Conservation (phyloP, 441 rosid genomes). For the Adansonia grandidieri region DNA sequence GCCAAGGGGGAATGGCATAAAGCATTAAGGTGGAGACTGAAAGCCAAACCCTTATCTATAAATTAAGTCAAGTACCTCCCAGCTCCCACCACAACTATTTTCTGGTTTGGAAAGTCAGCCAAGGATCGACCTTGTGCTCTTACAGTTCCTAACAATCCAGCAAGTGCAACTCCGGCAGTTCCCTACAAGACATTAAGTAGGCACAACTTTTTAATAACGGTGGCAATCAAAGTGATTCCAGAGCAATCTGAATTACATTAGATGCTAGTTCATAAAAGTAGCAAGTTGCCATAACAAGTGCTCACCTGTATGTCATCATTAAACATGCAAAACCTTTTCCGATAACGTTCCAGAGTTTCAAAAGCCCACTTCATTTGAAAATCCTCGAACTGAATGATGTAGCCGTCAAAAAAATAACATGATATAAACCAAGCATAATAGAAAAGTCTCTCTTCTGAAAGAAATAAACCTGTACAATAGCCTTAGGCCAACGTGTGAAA, state of each 20-base stretch:
- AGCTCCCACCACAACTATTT: slow-evolving; percentile 99
- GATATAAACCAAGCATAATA: slow-evolving; percentile 26
- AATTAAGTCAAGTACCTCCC: slow-evolving; percentile 70
- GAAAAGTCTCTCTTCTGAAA: slow-evolving; percentile 28
- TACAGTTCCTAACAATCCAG: slow-evolving; percentile 89
- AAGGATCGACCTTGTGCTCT: slow-evolving; percentile 93
- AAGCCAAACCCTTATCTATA: background rate
- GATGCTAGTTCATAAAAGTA: slow-evolving; percentile 18
- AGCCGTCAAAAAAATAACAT: slow-evolving; percentile 34
- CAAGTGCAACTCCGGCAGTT: slow-evolving; percentile 99
- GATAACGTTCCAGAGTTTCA: slow-evolving; percentile 89
- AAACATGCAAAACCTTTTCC: slow-evolving; percentile 91
- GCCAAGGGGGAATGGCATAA: slow-evolving; percentile 20
- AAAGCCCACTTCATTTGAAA: slow-evolving; percentile 99
- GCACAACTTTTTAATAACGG: slow-evolving; percentile 28
- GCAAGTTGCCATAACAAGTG: slow-evolving; percentile 31
- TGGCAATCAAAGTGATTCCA: slow-evolving; percentile 12
- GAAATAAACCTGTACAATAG: slow-evolving; percentile 75
- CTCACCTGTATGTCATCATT: slow-evolving; percentile 96
- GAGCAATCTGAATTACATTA: background rate
- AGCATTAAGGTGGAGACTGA: background rate
- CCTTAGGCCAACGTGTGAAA: slow-evolving; percentile 94
- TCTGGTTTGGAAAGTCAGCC: slow-evolving; percentile 84
- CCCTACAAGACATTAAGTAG: slow-evolving; percentile 56
- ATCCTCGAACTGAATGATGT: slow-evolving; percentile 75